Percentiles rank a stretch among this genome's conserved stretches.
Evolutionary conservation across 257 asterid species (phyloP).

Genomic region (Eucommia ulmoides): DNA sequence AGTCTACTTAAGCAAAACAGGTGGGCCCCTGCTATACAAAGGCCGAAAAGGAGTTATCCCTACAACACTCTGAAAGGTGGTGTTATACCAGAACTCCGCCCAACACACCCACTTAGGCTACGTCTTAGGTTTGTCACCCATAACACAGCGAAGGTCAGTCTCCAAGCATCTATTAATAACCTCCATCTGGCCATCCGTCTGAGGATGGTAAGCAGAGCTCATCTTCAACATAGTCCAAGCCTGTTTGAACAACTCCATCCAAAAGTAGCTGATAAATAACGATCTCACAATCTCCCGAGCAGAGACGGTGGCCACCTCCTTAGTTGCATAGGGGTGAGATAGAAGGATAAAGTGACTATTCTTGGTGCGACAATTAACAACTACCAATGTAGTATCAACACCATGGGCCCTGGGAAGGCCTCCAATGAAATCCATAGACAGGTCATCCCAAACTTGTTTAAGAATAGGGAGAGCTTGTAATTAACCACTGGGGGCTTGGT

Average conservation of each 20-base stretch:
- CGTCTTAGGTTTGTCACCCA: background rate
- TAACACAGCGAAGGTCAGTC: background rate
- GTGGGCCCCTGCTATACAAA: background rate
- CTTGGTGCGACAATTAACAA: background rate
- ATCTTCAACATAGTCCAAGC: background rate
- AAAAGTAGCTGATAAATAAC: background rate
- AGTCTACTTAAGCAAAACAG: background rate
- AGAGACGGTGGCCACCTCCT: background rate
- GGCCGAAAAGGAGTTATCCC: background rate
- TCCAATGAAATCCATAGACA: background rate
- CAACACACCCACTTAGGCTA: background rate
- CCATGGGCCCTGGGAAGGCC: background rate
- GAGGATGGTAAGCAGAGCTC: background rate
- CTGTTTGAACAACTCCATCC: background rate
- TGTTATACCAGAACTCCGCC: background rate
- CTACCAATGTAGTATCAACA: background rate
- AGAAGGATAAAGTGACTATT: background rate
- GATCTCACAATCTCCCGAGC: background rate
- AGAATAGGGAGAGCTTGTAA: conserved; percentile 1
- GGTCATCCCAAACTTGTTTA: background rate
- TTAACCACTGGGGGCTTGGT: background rate
- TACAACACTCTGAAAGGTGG: background rate
- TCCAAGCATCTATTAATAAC: too few relatives aligned
- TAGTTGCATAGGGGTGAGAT: background rate
- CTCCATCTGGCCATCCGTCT: conserved; percentile 6